Base-by-base conservation (phyloP, 1,284 basidiomycete species). In the Entoloma clypeatum region DNA sequence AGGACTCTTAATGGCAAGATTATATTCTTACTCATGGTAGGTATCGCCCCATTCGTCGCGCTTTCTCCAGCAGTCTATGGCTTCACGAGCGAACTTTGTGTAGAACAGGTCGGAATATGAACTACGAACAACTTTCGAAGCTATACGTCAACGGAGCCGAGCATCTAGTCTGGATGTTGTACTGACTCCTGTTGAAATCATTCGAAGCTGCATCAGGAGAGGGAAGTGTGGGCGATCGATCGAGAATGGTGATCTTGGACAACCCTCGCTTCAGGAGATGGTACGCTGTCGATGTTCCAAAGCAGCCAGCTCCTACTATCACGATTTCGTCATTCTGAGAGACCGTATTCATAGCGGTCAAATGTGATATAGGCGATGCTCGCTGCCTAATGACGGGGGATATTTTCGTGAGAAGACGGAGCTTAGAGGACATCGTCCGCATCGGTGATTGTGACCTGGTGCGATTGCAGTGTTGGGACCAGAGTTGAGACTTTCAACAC, bases 281-380 rank as follows among this genome's bases (percentile, higher is more conserved):
- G 46, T 81, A 77, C 1, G 88, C 87, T 0, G 88, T 86, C 2
- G 89, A 89, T n/a, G 89, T 67, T 2, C 92, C 92, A 56, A 92
- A 92, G 47, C 81, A 82, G 8, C 92, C 91, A 24, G 86, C 83
- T n/a, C 91, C 91, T 32, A 92, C 68, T 48, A 94, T 83, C 31
- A 92, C 55, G 22, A 89, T 67, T 44, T 65, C 66, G 37, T 62
- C 57, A 36, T 61, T 40, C 30, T 53, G 42, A 42, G 46, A 50
- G 38, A 52, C 53, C 64, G 64, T 65, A 6, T 14, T 17, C 26
- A 10, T 17, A 34, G 32, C 32, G 32, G 24, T 26, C 9, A 16
- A 11, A 37, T 26, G 36, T n/a, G n/a, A n/a, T n/a, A n/a, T n/a
- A n/a, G n/a, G n/a, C n/a, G n/a, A n/a, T n/a, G n/a, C n/a, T n/a